Conservation (phyloP, 192 early-diverging fungal species). For the Coemansia reversa region DNA sequence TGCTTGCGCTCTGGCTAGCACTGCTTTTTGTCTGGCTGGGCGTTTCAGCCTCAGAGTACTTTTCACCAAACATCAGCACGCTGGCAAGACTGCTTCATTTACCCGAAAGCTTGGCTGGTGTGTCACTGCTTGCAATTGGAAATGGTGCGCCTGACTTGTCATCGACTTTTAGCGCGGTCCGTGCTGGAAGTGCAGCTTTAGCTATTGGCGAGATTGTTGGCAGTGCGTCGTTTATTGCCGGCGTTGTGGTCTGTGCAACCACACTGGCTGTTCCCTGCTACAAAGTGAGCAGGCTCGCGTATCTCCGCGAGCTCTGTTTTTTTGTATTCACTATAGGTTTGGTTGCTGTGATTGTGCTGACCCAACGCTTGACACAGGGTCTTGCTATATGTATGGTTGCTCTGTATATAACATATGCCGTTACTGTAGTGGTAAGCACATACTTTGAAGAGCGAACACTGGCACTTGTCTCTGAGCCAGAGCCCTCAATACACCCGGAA, state of each 20-base stretch:
- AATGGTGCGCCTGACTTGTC: constrained; percentile 94
- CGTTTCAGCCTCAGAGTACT: constrained; percentile 80
- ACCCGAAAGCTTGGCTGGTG: constrained; percentile 81
- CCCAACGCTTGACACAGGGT: constrained; percentile 25
- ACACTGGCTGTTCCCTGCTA: constrained; percentile 74
- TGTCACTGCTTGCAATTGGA: constrained; percentile 78
- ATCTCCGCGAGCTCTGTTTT: constrained; percentile 78
- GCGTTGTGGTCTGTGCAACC: constrained; percentile 82
- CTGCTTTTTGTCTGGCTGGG: constrained; percentile 76
- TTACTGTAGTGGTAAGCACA: constrained; percentile 47
- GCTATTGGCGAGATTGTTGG: constrained; percentile 94
- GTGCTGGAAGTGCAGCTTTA: constrained; percentile 67
- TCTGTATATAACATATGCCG: constrained; percentile 46
- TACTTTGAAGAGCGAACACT: constrained; percentile 36
- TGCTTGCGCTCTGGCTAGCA: constrained; percentile 66
- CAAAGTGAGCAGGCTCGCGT: constrained; percentile 63
- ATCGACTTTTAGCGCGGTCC: constrained; percentile 79
- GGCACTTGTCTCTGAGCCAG: constrained; percentile 10
- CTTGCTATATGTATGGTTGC: constrained; percentile 46
- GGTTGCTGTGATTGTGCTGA: constrained; percentile 32
- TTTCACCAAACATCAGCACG: constrained; percentile 83
- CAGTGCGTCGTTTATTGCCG: constrained; percentile 76
- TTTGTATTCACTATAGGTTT: constrained; percentile 56
- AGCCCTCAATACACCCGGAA: not conserved
- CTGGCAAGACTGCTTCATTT: constrained; percentile 72